These are phyloP conservation scores for Leucocoprinus leucothites DNA, from an alignment of 768 basidiomycete species.

Conservation along the genomic window DNA sequence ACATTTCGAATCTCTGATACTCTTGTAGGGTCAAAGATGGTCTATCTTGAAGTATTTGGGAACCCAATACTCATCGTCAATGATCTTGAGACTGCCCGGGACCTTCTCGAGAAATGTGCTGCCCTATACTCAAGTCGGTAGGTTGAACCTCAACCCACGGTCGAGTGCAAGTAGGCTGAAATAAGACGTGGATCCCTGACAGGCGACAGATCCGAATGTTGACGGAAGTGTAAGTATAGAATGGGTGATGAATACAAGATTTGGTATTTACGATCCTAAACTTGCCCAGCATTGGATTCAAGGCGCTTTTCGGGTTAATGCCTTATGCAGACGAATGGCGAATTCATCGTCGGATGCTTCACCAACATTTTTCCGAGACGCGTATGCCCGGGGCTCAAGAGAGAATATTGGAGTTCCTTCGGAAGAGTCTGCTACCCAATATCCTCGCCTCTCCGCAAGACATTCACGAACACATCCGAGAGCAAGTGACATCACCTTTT, in stretches of 20 bases:
- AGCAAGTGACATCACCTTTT: background rate
- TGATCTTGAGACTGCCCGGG: background rate
- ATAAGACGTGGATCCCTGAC: too few relatives aligned
- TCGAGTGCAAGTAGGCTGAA: background rate
- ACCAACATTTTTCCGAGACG: background rate
- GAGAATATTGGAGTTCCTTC: background rate
- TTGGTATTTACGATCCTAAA: background rate
- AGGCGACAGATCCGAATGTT: background rate
- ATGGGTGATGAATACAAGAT: background rate
- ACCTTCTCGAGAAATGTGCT: background rate
- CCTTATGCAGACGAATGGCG: slow-evolving; percentile 10
- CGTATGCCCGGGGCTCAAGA: background rate
- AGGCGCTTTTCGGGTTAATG: slow-evolving; percentile 4
- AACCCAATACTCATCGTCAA: slow-evolving; percentile 10
- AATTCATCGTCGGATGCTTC: slow-evolving; percentile 6
- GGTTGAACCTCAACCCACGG: background rate
- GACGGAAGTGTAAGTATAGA: background rate
- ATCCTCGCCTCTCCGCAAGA: background rate
- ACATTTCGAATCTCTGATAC: background rate
- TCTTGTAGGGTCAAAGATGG: background rate
- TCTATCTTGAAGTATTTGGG: slow-evolving; percentile 10
- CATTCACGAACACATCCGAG: background rate
- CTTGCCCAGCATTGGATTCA: background rate
- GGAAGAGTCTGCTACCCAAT: background rate
- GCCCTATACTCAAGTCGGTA: slow-evolving; percentile 4